These are phyloP conservation scores for Cyclotella choctawhatcheeana DNA, from an alignment of 108 stramenopile genomes.

Conservation along the genomic window DNA sequence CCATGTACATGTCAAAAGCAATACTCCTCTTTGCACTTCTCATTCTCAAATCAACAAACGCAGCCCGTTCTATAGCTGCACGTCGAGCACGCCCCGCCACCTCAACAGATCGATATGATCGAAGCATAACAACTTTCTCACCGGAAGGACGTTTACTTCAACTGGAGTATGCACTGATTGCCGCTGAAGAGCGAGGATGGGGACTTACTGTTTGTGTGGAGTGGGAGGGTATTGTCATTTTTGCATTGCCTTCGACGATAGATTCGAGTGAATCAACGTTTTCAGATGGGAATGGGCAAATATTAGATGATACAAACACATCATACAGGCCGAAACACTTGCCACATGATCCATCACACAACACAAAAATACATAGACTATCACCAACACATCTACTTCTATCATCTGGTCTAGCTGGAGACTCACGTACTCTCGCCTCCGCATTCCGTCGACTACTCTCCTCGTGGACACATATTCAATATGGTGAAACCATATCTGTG, in stretches of 20 bases:
- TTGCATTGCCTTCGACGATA: constrained; percentile 42
- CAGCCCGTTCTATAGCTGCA: constrained; percentile 42
- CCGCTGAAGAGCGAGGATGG: constrained; percentile 51
- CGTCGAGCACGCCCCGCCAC: constrained; percentile 31
- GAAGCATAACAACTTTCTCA: constrained; percentile 75
- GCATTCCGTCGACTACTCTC: constrained; percentile 54
- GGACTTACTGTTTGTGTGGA: constrained; percentile 33
- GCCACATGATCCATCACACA: constrained; percentile 33
- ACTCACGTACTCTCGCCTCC: constrained; percentile 65
- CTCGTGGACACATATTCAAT: constrained; percentile 45
- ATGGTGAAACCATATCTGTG: constrained; percentile 63
- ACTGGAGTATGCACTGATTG: constrained; percentile 77
- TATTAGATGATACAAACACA: constrained; percentile 19
- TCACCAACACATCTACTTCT: constrained; percentile 51
- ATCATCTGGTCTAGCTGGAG: constrained; percentile 78
- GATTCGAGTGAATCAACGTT: constrained; percentile 7
- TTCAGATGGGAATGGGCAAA: constrained; percentile 43
- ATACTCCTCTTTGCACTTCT: neutral
- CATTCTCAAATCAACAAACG: constrained; percentile 18
- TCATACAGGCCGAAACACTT: neutral
- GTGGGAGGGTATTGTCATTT: constrained; percentile 37
- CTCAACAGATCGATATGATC: constrained; percentile 60
- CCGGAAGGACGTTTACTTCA: constrained; percentile 70
- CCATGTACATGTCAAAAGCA: too few species aligned
- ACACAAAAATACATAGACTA: constrained; percentile 38